Evolutionary conservation across 805 yeast species (phyloP).

Genomic region (Barnettozyma botsteinii): DNA sequence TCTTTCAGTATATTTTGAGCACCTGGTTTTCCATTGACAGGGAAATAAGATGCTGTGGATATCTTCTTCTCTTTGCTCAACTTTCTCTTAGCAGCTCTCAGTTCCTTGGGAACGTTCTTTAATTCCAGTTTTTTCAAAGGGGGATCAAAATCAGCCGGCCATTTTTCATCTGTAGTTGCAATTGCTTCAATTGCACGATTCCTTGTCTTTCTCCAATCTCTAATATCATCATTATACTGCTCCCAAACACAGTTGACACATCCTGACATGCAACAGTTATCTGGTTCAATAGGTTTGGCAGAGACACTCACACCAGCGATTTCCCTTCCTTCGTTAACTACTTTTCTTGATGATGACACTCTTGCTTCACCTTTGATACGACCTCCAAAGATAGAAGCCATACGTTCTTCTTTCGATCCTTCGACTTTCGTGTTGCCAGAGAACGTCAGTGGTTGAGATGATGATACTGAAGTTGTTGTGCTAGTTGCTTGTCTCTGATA

Average conservation of each 20-base stretch:
- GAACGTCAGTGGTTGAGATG: slow-evolving; percentile 12
- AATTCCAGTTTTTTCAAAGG: slow-evolving; percentile 38
- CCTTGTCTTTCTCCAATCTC: slow-evolving; percentile 68
- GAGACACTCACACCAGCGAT: slow-evolving; percentile 74
- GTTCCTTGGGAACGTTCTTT: slow-evolving; percentile 39
- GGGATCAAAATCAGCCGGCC: slow-evolving; percentile 66
- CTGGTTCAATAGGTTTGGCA: slow-evolving; percentile 82
- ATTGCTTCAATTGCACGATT: slow-evolving; percentile 50
- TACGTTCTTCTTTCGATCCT: slow-evolving; percentile 41
- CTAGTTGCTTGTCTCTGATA: neutral
- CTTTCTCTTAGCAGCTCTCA: slow-evolving; percentile 26
- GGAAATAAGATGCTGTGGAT: slow-evolving; percentile 30
- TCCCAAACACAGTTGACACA: slow-evolving; percentile 98
- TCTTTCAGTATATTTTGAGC: slow-evolving; percentile 25
- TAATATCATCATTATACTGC: slow-evolving; percentile 77
- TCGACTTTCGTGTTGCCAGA: slow-evolving; percentile 28
- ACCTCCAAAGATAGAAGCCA: slow-evolving; percentile 49
- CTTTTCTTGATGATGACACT: slow-evolving; percentile 30
- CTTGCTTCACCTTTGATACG: slow-evolving; percentile 48
- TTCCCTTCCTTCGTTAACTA: slow-evolving; percentile 15
- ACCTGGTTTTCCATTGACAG: slow-evolving; percentile 27
- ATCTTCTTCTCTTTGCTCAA: slow-evolving; percentile 20
- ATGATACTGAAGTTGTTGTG: neutral
- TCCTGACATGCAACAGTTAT: slow-evolving; percentile 96
- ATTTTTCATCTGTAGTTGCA: slow-evolving; percentile 37